phyloP scores from a whole-genome alignment of 345 rosid genomes.

The Mercurialis annua region DNA sequence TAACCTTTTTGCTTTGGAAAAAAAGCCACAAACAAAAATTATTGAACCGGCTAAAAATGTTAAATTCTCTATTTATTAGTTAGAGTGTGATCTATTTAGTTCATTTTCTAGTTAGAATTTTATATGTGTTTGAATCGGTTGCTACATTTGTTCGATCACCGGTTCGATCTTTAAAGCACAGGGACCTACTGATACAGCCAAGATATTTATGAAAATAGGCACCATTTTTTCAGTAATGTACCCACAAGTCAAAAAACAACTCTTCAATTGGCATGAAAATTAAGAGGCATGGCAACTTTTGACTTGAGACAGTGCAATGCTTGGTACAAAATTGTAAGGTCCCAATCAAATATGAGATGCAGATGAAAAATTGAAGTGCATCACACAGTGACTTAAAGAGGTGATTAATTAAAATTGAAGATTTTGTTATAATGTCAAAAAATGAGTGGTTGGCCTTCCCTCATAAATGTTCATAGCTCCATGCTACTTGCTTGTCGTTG shows the following conservation, averaged over 20 bases:
- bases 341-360: background rate
- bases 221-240: background rate
- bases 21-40: no score
- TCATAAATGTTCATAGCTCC: background rate
- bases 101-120: no score
- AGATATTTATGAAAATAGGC: background rate
- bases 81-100: no score
- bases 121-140: no score
- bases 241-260: background rate
- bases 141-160: no score
- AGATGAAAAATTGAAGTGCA: background rate
- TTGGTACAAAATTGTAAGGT: background rate
- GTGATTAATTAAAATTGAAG: background rate
- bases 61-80: no score
- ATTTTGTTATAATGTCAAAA: background rate
- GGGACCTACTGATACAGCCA: background rate
- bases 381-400: no score
- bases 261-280: background rate
- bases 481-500: background rate
- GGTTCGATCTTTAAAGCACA: no score
- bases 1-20: no score
- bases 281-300: background rate
- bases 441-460: background rate
- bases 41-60: no score
- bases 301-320: background rate